Conservation (phyloP, 2,329 filamentous ascomycete genomes). For the Paecilomyces variotii region DNA sequence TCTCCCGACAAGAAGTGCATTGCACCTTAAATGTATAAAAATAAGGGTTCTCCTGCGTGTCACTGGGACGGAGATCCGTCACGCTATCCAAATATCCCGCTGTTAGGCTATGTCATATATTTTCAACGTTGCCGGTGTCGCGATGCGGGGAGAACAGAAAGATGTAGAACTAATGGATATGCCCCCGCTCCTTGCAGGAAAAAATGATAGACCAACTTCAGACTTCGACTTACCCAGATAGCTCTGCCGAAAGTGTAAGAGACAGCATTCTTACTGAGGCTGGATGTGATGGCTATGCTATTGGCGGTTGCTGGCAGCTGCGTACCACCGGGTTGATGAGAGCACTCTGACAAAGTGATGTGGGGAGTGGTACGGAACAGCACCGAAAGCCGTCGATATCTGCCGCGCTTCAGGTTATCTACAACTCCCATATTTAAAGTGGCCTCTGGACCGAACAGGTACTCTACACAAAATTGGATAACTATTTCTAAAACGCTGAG, state of each 20-base stretch:
- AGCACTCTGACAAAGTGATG: conserved; percentile 2
- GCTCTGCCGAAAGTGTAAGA: conserved; percentile 29
- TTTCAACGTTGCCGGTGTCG: background rate
- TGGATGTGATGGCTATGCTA: background rate
- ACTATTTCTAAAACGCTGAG: background rate
- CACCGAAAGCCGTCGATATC: background rate
- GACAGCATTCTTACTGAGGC: conserved; percentile 27
- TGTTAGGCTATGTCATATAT: background rate
- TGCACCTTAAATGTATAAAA: conserved; percentile 98
- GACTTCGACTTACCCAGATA: conserved; percentile 24
- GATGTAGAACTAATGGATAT: background rate
- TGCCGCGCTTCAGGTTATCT: background rate
- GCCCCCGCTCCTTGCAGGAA: background rate
- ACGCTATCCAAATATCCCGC: conserved; percentile 50
- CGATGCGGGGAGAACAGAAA: background rate
- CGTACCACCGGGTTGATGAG: conserved; percentile 1
- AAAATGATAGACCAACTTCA: background rate
- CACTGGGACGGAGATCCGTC: conserved; percentile 77
- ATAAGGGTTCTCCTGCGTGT: conserved; percentile 75
- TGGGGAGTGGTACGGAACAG: background rate
- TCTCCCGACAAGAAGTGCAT: conserved; percentile 94
- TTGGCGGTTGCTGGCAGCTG: background rate
- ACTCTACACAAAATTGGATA: background rate
- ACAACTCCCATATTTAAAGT: background rate
- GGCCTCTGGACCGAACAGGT: background rate